These are phyloP conservation scores for Chaetoscypha palmicola DNA, from an alignment of 2,329 filamentous ascomycete genomes.

Conservation along the genomic window DNA sequence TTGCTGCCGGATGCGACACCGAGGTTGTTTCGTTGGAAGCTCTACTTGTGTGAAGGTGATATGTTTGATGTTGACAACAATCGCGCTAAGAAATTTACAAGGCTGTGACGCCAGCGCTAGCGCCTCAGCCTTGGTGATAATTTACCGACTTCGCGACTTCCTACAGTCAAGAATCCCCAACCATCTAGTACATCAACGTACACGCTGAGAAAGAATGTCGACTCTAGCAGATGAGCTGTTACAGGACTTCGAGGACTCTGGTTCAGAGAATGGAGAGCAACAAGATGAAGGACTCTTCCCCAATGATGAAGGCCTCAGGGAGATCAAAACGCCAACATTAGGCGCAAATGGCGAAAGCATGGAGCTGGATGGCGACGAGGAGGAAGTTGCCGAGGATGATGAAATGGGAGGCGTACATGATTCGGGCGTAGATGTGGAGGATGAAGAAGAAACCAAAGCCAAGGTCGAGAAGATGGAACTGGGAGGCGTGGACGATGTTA, in stretches of 20 bases:
- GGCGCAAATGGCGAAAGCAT: constrained; percentile 38
- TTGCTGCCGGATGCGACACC: no score
- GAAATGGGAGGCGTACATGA: constrained; percentile 42
- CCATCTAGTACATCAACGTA: no score
- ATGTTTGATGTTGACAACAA: no score
- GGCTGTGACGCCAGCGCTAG: neutral
- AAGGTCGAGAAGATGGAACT: constrained; percentile 80
- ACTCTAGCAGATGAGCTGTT: constrained; percentile 88
- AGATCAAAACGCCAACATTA: constrained; percentile 22
- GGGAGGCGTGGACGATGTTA: constrained; percentile 66
- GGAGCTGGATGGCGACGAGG: constrained; percentile 55
- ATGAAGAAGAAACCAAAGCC: constrained; percentile 64
- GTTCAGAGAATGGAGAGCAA: constrained; percentile 64
- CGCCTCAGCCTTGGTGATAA: neutral
- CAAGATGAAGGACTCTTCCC: constrained; percentile 41
- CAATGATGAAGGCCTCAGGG: constrained; percentile 34
- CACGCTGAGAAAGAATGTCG: constrained; percentile 68
- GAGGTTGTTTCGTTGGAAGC: no score
- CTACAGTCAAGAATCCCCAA: no score
- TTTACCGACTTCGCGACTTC: neutral
- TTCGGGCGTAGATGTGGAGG: constrained; percentile 41
- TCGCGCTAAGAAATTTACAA: constrained; percentile 4
- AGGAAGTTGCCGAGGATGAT: constrained; percentile 55
- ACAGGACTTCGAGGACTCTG: constrained; percentile 83
- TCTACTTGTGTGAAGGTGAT: no score